These are phyloP conservation scores for Aspergillus nidulans DNA, from an alignment of 495 filamentous ascomycete genomes.

Conservation along the genomic window DNA sequence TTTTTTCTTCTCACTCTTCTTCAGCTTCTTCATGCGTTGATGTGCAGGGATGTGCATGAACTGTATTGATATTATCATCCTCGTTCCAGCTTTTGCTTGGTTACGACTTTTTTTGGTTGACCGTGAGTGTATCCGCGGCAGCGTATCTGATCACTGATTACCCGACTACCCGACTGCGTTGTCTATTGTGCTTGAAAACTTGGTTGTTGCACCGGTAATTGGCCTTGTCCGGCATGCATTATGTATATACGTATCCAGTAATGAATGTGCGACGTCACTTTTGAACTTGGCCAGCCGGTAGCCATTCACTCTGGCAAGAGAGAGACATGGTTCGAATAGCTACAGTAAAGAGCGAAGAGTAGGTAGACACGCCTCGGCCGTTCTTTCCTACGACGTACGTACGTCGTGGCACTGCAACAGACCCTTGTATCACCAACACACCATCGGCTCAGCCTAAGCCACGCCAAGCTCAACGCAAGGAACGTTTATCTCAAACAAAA, in stretches of 20 bases:
- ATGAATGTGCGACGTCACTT: conserved; percentile 14
- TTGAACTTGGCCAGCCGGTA: not conserved
- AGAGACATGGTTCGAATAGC: not conserved
- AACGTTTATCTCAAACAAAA: not conserved
- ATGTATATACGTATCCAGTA: conserved; percentile 24
- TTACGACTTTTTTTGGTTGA: not conserved
- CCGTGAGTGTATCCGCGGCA: not conserved
- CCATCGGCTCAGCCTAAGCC: not conserved
- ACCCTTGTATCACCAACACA: not conserved
- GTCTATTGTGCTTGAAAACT: conserved; percentile 5
- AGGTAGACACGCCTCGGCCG: not conserved
- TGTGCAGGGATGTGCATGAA: conserved; percentile 2
- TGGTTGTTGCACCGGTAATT: conserved; percentile 7
- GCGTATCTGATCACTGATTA: no score
- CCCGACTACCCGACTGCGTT: conserved; percentile 5
- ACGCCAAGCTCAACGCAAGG: not conserved
- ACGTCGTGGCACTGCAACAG: not conserved
- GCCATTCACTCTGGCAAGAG: not conserved
- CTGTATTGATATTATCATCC: not conserved
- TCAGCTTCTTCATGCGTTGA: not conserved
- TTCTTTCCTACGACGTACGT: not conserved
- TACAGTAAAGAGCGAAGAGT: not conserved
- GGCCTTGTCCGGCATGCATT: conserved; percentile 18
- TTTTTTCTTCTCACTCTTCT: conserved; percentile 3
- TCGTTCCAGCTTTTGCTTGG: not conserved